A percentile compares a stretch with the other conserved stretches of the same genome.
These are phyloP conservation scores for Tylopilus vinaceipallidus DNA, from an alignment of 768 basidiomycete genomes.

Conservation along the genomic window DNA sequence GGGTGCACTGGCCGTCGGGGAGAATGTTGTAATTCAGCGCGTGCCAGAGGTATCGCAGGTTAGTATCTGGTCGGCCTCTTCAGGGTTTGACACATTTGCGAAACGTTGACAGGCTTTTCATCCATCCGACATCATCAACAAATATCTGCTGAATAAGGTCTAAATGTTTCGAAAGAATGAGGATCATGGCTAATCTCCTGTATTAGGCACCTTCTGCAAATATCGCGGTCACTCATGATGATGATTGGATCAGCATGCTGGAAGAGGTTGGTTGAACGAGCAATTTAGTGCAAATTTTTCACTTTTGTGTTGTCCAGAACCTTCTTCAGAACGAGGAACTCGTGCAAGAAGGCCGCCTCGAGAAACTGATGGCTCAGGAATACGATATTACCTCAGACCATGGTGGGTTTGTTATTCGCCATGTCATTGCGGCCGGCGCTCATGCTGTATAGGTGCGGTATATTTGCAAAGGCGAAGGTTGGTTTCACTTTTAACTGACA, in stretches of 20 bases:
- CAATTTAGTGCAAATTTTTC: not conserved
- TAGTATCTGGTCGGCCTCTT: not conserved
- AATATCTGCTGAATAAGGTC: constrained; percentile 1
- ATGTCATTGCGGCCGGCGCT: not conserved
- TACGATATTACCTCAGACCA: not conserved
- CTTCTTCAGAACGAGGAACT: constrained; percentile 1
- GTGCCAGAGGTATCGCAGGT: constrained; percentile 3
- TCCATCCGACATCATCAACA: constrained; percentile 14
- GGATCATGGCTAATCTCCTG: not conserved
- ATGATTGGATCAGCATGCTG: constrained; percentile 5
- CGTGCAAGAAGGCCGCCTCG: not conserved
- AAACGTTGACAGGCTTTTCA: constrained; percentile 4
- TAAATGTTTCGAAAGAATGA: not conserved
- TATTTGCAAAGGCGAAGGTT: constrained; percentile 12
- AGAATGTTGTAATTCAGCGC: not conserved
- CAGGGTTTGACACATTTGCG: not conserved
- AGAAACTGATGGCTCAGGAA: not conserved
- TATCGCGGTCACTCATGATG: constrained; percentile 5
- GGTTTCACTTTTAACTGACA: not conserved
- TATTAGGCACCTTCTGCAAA: not conserved
- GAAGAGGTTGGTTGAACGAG: not conserved
- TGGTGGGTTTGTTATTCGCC: not conserved
- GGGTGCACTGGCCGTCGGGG: not conserved
- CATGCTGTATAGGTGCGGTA: not conserved
- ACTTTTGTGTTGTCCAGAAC: not conserved